Evolutionary conservation across 768 basidiomycete genomes (phyloP), one percentile per base, ranked within the genome.

Genomic region (Lepiota brunneoincarnata): DNA sequence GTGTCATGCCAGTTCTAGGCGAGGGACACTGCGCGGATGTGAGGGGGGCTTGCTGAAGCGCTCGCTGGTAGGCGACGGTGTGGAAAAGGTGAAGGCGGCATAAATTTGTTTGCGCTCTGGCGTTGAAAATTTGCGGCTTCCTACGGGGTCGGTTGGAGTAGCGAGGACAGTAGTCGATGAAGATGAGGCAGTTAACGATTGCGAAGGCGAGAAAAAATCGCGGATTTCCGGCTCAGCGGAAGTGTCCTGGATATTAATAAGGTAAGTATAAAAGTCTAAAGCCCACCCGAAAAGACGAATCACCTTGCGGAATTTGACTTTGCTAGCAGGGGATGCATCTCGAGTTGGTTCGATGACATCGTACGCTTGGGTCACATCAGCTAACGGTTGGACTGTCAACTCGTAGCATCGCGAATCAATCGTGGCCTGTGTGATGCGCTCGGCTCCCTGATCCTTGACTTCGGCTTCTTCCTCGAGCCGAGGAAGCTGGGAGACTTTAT

Each of bases 321-420:
- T 68, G 20, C 26, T 74, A 69, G 45, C 50, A 23, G 42, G 39
- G 2, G 36, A 38, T 31, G 38, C 61, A 36, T 48, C 53, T 4
- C 15, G 38, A n/a, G 46, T 28, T 10, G 38, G 6, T 21, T 47
- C 45, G 21, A 58, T 66, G 57, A 47, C 69, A 44, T 84, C 84
- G 63, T 87, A 89, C 0, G 89, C 89, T 57, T 79, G 74, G 38
- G 76, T 86, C 44, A 91, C 83, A 66, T 91, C 89, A 35, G 89
- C 89, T 59, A 91, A 68, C 40, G 89, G 89, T 62, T 79, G 73
- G 59, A 91, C 89, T 4, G 89, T 91, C 59, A 91, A 65, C 61
- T 89, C 89, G 63, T 90, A 89, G 69, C 89, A 90, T 46, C 79
- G 80, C n/a, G 89, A 81, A 61, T 89, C 83, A 49, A 86, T 82